Evolutionary conservation across 305 asterid species (phyloP).

Genomic region (Fraxinus baroniana): DNA sequence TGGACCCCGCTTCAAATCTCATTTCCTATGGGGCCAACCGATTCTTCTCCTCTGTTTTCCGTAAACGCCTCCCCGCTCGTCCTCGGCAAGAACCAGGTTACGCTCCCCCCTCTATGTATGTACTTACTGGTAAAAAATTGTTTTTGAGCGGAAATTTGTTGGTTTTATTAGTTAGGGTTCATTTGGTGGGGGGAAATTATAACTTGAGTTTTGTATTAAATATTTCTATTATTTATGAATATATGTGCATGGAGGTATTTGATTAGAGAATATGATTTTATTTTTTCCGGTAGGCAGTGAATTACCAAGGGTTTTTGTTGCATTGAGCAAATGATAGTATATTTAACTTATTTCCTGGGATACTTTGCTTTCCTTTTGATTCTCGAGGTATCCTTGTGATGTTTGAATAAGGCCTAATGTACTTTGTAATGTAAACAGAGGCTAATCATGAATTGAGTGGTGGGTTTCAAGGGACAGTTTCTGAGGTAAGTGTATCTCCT

Average conservation of each 20-base stretch:
- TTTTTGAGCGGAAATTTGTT: neutral
- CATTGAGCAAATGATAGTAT: neutral
- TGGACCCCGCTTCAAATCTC: constrained; percentile 72
- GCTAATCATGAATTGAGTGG: constrained; percentile 36
- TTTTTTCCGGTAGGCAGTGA: constrained; percentile 9
- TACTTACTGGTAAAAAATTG: neutral
- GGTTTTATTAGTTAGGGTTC: neutral
- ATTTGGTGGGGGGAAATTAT: neutral
- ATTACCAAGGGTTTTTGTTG: constrained; percentile 1
- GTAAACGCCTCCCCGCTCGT: constrained; percentile 51
- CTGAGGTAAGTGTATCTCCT: constrained; percentile 43
- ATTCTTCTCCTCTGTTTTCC: constrained; percentile 49
- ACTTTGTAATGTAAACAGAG: constrained; percentile 41
- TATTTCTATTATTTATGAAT: neutral
- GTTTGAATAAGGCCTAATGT: constrained; percentile 3
- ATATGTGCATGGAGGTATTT: neutral
- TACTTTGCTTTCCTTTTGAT: neutral
- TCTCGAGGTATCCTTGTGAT: neutral
- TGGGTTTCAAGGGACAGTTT: constrained; percentile 36
- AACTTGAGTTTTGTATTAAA: neutral
- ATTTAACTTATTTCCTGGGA: neutral
- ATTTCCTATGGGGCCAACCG: constrained; percentile 56
- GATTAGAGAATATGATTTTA: neutral
- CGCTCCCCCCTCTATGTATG: neutral
- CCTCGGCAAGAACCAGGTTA: constrained; percentile 49